phyloP scores from a whole-genome alignment of 108 stramenopile genomes.

The Cyclotella baltica region DNA sequence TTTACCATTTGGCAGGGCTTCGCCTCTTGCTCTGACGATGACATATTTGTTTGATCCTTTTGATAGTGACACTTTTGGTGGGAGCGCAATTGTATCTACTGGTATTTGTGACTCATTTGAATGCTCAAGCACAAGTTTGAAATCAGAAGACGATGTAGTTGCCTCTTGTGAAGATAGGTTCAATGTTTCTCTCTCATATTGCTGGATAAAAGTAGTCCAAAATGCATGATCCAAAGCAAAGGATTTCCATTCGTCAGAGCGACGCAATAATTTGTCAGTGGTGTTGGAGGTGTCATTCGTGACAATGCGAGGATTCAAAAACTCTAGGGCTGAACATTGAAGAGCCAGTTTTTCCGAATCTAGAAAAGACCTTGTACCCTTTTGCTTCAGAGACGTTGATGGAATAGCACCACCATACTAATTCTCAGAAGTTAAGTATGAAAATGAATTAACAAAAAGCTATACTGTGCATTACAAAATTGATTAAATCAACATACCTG shows the following conservation, averaged over 20 bases:
- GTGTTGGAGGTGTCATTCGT: background rate
- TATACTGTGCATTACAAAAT: background rate
- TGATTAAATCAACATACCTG: slow-evolving; percentile 3
- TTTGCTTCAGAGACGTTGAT: slow-evolving; percentile 2
- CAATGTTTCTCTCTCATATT: slow-evolving; percentile 38
- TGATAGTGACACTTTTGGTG: slow-evolving; percentile 61
- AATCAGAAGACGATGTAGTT: slow-evolving; percentile 13
- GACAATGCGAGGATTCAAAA: slow-evolving; percentile 34
- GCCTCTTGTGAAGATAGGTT: slow-evolving; percentile 3
- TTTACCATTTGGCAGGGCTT: background rate
- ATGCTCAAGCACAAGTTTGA: background rate
- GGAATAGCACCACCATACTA: slow-evolving; percentile 80
- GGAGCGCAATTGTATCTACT: slow-evolving; percentile 36
- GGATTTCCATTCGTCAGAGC: slow-evolving; percentile 63
- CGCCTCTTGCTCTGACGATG: slow-evolving; percentile 27
- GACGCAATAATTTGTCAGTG: slow-evolving; percentile 1
- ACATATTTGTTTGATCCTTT: slow-evolving; percentile 79
- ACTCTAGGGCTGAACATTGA: slow-evolving; percentile 72
- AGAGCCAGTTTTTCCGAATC: slow-evolving; percentile 70
- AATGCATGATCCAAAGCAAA: slow-evolving; percentile 63
- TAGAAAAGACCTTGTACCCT: slow-evolving; percentile 17
- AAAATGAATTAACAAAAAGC: background rate
- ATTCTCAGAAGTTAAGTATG: background rate
- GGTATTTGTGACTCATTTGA: background rate
- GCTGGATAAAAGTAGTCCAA: slow-evolving; percentile 68